Evolutionary conservation across 2,329 filamentous ascomycete species (phyloP).

Genomic region (Apiospora rasikravindrae): DNA sequence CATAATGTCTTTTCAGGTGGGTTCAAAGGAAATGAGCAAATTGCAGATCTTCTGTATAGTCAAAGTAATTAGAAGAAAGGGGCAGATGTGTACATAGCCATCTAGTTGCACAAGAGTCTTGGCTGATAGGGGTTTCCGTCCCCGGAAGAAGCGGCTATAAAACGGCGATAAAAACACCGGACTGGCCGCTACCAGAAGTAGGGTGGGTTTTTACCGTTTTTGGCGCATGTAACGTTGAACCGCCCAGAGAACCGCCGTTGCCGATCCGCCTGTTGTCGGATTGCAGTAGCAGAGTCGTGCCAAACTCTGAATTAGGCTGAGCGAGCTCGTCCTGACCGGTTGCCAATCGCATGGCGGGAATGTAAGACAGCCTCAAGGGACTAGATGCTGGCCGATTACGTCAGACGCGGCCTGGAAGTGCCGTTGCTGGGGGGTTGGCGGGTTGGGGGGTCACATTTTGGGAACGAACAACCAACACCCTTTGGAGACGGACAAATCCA

Average conservation of each 20-base stretch:
- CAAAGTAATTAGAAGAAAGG: not conserved
- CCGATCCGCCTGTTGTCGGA: not conserved
- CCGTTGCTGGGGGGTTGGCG: not conserved
- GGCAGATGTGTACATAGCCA: not conserved
- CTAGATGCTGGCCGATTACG: not conserved
- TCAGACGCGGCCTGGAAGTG: constrained; percentile 6
- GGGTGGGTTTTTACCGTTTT: not conserved
- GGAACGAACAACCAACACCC: not conserved
- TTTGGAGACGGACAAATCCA: not conserved
- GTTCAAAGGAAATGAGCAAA: not conserved
- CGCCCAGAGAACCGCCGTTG: constrained; percentile 2
- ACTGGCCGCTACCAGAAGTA: not conserved
- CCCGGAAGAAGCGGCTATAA: not conserved
- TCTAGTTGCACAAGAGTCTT: not conserved
- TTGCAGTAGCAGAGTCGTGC: not conserved
- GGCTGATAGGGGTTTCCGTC: not conserved
- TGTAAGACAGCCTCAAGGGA: not conserved
- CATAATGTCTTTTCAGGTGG: not conserved
- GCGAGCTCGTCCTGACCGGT: not conserved
- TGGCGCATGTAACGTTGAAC: not conserved
- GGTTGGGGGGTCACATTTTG: not conserved
- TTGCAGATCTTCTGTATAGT: not conserved
- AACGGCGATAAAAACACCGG: not conserved
- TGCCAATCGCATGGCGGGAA: not conserved
- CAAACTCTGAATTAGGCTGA: not conserved